phyloP scores from a whole-genome alignment of 305 asterid genomes.

The Solanum aculeatissimum region DNA sequence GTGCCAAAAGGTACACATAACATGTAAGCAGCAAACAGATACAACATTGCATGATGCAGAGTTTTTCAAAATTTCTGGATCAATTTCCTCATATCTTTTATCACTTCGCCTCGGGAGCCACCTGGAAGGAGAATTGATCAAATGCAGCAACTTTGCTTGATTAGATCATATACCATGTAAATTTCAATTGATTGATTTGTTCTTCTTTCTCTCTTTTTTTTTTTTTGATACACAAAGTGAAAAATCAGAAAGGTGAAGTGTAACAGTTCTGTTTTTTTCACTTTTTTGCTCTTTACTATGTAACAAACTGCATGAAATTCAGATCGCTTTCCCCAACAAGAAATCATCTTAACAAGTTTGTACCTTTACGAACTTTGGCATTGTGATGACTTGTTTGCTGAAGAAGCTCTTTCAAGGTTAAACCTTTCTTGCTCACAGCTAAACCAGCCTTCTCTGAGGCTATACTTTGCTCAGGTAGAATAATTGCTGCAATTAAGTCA shows the following conservation, averaged over 20 bases:
- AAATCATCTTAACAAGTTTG: background rate
- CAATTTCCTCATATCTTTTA: background rate
- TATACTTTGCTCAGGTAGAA: constrained; percentile 91
- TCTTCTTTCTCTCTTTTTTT: background rate
- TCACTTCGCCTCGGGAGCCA: background rate
- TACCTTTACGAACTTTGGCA: constrained; percentile 89
- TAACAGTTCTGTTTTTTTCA: background rate
- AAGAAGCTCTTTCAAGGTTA: constrained; percentile 92
- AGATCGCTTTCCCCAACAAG: background rate
- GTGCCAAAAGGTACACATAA: background rate
- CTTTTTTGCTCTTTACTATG: background rate
- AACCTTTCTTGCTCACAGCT: constrained; percentile 76
- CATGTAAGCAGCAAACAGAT: background rate
- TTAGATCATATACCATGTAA: background rate
- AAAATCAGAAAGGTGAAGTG: background rate
- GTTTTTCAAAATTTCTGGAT: background rate
- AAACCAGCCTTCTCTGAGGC: constrained; percentile 75
- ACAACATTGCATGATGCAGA: background rate
- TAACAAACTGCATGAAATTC: background rate
- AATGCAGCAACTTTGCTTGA: background rate
- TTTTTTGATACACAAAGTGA: background rate
- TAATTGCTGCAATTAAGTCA: constrained; percentile 31
- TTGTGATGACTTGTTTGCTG: constrained; percentile 93
- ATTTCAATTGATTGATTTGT: background rate
- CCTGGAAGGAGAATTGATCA: background rate